These are phyloP conservation scores for Vitis rotundifolia DNA, from an alignment of 164 flowering plant species.

Conservation along the genomic window DNA sequence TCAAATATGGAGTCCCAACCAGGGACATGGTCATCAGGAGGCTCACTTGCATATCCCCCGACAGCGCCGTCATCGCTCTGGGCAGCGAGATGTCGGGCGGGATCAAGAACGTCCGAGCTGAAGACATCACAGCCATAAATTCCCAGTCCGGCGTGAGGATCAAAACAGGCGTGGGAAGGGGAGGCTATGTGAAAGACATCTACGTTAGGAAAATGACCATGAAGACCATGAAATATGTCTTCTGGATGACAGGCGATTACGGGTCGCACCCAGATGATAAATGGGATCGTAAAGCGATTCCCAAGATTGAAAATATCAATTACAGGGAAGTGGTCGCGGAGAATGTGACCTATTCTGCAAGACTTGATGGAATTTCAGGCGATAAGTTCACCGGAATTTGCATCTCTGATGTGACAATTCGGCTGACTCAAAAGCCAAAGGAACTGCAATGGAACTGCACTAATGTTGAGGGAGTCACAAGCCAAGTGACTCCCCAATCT, in stretches of 20 bases:
- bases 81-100: constrained; percentile 97
- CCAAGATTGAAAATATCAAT: constrained; percentile 47
- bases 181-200: constrained; percentile 67
- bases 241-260: constrained; percentile 75
- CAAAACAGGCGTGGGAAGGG: constrained; percentile 72
- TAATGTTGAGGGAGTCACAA: constrained; percentile 48
- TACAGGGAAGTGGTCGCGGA: constrained; percentile 54
- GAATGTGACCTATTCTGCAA: constrained; percentile 59
- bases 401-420: constrained; percentile 61
- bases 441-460: constrained; percentile 70
- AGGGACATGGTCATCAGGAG: constrained; percentile 52
- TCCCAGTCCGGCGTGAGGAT: constrained; percentile 68
- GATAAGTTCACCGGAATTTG: constrained; percentile 66
- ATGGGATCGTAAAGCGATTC: constrained; percentile 66
- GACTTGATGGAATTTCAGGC: constrained; percentile 48
- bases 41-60: constrained; percentile 78
- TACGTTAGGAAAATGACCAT: constrained; percentile 42
- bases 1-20: constrained; percentile 61
- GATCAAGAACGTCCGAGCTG: constrained; percentile 61
- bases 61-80: constrained; percentile 70
- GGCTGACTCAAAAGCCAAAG: constrained; percentile 36
- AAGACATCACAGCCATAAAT: constrained; percentile 55
- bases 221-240: constrained; percentile 76
- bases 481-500: constrained; percentile 49
- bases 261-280: constrained; percentile 47